Evolutionary conservation across 139 green algal species (phyloP), one percentile per base, ranked within the genome.

Genomic region (Pseudopediastrum boryanum): DNA sequence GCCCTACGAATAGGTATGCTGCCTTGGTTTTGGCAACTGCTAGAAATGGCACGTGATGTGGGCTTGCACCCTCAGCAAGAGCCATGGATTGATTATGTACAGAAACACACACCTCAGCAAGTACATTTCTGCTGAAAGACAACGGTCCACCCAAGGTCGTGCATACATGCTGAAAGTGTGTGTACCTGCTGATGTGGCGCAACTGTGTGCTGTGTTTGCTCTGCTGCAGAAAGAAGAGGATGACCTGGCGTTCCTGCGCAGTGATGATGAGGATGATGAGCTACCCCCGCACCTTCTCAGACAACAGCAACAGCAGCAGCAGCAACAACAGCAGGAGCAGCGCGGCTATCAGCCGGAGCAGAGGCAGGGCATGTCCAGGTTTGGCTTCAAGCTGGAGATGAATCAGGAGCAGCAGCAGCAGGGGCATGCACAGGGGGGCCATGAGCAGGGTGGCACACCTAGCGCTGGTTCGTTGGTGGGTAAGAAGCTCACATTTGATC

Each of bases 201-300:
- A n/a, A n/a, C n/a, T n/a, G n/a, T n/a, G n/a, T n/a, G n/a, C n/a
- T n/a, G n/a, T n/a, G n/a, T n/a, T n/a, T 61, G 50, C 46, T 19
- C 43, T 59, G 8, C 71, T 71, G 72, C 31, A 10, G 19, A 62
- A 79, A 23, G 73, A 80, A 2, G 63, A 81, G 35, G 75, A 81
- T 38, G 75, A 81, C 63, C 27, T 81, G 63, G 75, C 75, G 12
- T 81, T 81, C 63, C 63, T 81, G 36, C 75, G 75, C 75, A 75
- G 63, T 25, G 63, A 74, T 38, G 67, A 64, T 41, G 75, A 81
- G 39, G 75, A 81, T 10, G 75, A 80, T 29, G 51, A 35, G 19
- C 70, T 36, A 2, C 25, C 27, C 8, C 29, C 21, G 21, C 39
- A 39, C 29, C 38, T n/a, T 16, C 16, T 16, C 16, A 44, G 52